Percentiles rank a stretch among this genome's conserved stretches.
Conservation (phyloP, 805 yeast genomes). For the Myxozyma mucilagina region DNA sequence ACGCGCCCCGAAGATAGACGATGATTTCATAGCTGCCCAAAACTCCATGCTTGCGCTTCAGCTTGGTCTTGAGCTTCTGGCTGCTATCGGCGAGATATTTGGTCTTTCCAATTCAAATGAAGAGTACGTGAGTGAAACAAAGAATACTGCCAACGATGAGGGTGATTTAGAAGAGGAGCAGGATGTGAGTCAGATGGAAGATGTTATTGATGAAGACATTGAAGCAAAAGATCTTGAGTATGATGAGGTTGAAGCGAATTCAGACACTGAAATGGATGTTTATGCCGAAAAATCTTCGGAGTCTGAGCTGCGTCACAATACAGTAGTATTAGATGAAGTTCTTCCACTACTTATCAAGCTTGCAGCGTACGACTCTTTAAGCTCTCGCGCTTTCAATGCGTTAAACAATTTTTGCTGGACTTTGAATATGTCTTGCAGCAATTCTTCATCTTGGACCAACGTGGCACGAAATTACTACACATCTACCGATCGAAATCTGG, state of each 20-base stretch:
- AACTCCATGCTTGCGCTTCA: constrained; percentile 64
- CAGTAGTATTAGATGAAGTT: constrained; percentile 13
- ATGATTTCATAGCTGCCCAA: constrained; percentile 42
- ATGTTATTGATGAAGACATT: constrained; percentile 23
- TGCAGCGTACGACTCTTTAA: constrained; percentile 48
- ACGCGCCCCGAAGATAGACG: constrained; percentile 3
- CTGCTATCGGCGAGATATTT: constrained; percentile 67
- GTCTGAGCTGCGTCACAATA: constrained; percentile 26
- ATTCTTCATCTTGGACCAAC: constrained; percentile 45
- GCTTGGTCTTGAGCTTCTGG: constrained; percentile 68
- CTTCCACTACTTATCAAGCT: constrained; percentile 35
- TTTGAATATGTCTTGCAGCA: constrained; percentile 40
- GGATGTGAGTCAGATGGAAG: constrained; percentile 24
- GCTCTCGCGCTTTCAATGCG: constrained; percentile 59
- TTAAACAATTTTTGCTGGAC: constrained; percentile 75
- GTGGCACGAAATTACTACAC: constrained; percentile 37
- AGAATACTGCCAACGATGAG: not conserved
- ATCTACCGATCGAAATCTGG: constrained; percentile 20
- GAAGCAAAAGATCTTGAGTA: constrained; percentile 7
- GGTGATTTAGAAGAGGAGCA: constrained; percentile 10
- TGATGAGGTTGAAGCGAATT: not conserved
- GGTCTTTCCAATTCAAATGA: constrained; percentile 36
- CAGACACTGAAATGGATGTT: constrained; percentile 10
- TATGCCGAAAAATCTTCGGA: not conserved
- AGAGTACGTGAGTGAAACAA: not conserved